Percentiles rank a stretch among this genome's conserved stretches.
Conservation (phyloP, 225 moss, liverwort and hornwort species). For the Sphagnum tenellum region DNA sequence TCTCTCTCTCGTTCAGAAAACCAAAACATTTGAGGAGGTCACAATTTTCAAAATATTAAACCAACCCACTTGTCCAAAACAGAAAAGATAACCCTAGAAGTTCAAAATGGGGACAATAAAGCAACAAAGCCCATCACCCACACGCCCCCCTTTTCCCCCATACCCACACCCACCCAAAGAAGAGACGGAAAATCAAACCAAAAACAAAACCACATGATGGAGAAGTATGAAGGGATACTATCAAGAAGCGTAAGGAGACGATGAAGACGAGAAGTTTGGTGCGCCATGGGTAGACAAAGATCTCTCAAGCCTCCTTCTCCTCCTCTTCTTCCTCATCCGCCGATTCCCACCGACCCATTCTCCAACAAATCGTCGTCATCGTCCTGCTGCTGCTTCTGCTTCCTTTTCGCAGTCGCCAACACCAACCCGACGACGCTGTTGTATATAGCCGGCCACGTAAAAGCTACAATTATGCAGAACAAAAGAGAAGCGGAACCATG, state of each 20-base stretch:
- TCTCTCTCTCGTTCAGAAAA: too few relatives aligned
- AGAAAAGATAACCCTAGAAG: conserved; percentile 6
- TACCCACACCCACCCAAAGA: not conserved
- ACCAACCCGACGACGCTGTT: too few relatives aligned
- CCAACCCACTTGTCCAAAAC: conserved; percentile 1
- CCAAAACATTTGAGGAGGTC: too few relatives aligned
- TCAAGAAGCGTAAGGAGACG: conserved; percentile 93
- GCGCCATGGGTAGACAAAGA: conserved; percentile 61
- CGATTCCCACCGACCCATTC: conserved; percentile 21
- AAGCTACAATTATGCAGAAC: too few relatives aligned
- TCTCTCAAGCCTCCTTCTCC: conserved; percentile 17
- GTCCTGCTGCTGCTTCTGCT: too few relatives aligned
- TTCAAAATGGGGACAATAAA: not conserved
- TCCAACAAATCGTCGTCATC: conserved; percentile 12
- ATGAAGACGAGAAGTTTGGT: conserved; percentile 90
- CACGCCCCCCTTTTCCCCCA: not conserved
- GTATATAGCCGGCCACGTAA: too few relatives aligned
- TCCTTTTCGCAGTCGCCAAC: too few relatives aligned
- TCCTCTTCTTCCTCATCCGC: conserved; percentile 11
- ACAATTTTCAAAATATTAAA: not conserved
- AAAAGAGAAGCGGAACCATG: too few relatives aligned
- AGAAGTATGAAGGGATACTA: conserved; percentile 52
- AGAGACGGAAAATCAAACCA: not conserved
- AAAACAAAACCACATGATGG: not conserved
- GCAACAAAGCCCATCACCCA: not conserved